A percentile compares a stretch with the other conserved stretches of the same genome.
Evolutionary conservation across 1,139 yeast genomes (phyloP).

Genomic region (Geotrichum histeridarum): DNA sequence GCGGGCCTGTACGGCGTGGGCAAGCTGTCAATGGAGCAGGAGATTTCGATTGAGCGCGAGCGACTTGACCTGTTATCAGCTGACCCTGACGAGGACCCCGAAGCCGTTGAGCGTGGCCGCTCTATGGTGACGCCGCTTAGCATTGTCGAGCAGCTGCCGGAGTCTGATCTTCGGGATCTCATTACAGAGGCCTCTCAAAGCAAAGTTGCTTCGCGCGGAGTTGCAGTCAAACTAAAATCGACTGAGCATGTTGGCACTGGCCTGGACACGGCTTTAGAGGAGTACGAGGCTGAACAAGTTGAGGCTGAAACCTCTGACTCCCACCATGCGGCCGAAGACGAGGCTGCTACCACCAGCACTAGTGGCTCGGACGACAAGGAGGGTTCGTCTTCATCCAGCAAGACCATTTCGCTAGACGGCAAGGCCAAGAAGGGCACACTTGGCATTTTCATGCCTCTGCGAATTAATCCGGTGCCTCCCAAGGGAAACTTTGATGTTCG

Average conservation of each 20-base stretch:
- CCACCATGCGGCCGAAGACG: constrained; percentile 20
- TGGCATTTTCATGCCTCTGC: constrained; percentile 53
- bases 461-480: constrained; percentile 68
- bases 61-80: constrained; percentile 53
- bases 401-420: neutral
- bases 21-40: constrained; percentile 63
- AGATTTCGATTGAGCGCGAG: constrained; percentile 62
- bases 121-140: constrained; percentile 71
- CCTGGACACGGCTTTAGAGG: constrained; percentile 25
- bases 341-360: constrained; percentile 10
- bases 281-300: constrained; percentile 14
- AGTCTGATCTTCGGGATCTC: constrained; percentile 28
- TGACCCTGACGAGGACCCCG: constrained; percentile 39
- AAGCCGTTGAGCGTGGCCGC: constrained; percentile 48
- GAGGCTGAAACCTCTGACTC: constrained; percentile 6
- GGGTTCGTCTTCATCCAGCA: neutral
- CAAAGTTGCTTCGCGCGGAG: constrained; percentile 15
- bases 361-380: neutral
- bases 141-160: constrained; percentile 43
- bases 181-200: constrained; percentile 15
- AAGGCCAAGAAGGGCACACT: constrained; percentile 24
- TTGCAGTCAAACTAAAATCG: constrained; percentile 22
- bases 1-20: constrained; percentile 35
- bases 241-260: constrained; percentile 39
- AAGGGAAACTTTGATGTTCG: constrained; percentile 82